Conservation (phyloP, 768 basidiomycete species). For the Phylloporus sp. region DNA sequence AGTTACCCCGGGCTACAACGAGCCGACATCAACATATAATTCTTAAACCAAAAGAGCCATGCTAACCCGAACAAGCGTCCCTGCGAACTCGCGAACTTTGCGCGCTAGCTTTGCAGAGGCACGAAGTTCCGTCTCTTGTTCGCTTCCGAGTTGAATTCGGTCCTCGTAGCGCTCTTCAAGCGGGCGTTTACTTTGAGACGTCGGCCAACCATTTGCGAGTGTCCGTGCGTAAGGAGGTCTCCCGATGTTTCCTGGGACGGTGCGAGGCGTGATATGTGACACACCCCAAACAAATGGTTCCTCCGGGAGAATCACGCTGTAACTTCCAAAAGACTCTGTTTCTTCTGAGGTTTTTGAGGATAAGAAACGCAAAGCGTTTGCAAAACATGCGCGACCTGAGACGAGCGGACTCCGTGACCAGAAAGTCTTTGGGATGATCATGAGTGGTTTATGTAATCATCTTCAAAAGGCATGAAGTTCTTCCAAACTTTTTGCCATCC, state of each 20-base stretch:
- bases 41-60: not conserved
- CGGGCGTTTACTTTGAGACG: not conserved
- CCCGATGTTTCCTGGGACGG: conserved; percentile 53
- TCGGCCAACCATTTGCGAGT: conserved; percentile 1
- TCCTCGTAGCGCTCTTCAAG: conserved; percentile 14
- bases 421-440: not conserved
- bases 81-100: conserved; percentile 52
- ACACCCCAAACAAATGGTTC: conserved; percentile 66
- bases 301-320: conserved; percentile 58
- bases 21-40: not conserved
- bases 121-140: conserved; percentile 50
- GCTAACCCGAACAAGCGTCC: conserved; percentile 49
- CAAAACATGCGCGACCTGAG: not conserved
- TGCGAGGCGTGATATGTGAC: conserved; percentile 52
- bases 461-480: too few species aligned
- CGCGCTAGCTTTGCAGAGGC: conserved; percentile 54
- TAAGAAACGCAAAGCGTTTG: conserved; percentile 1
- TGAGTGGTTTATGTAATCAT: conserved; percentile 5
- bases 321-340: conserved; percentile 43
- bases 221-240: conserved; percentile 49
- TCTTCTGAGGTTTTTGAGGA: conserved; percentile 4
- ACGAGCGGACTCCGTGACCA: not conserved
- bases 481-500: too few species aligned
- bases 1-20: conserved; percentile 58
- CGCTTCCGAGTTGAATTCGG: conserved; percentile 48